Evolutionary conservation across 139 green algal species (phyloP).

Genomic region (Picochlorum sp.): DNA sequence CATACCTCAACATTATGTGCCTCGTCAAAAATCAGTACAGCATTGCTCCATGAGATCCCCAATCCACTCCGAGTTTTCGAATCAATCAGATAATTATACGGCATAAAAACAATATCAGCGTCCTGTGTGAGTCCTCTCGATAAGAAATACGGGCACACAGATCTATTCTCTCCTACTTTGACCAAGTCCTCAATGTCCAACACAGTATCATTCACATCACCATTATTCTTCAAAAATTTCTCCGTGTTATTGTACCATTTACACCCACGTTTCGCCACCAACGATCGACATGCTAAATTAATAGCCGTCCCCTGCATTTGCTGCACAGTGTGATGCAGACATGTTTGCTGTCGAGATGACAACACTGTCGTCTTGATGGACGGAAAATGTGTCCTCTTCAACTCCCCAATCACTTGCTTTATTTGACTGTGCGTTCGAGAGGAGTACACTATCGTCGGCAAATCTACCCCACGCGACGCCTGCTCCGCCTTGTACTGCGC

Average conservation of each 20-base stretch:
- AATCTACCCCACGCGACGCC: neutral
- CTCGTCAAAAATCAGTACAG: constrained; percentile 92
- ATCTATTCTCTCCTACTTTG: constrained; percentile 35
- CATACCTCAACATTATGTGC: constrained; percentile 86
- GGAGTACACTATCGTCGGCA: constrained; percentile 83
- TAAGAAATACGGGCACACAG: constrained; percentile 73
- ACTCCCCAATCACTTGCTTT: constrained; percentile 86
- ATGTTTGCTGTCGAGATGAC: constrained; percentile 80
- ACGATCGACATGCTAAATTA: constrained; percentile 68
- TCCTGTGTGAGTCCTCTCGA: constrained; percentile 45
- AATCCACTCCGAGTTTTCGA: constrained; percentile 48
- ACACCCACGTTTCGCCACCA: constrained; percentile 50
- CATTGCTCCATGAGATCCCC: constrained; percentile 54
- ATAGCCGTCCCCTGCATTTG: constrained; percentile 28
- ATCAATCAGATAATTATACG: constrained; percentile 89
- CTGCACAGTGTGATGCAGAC: constrained; percentile 48
- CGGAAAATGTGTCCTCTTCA: constrained; percentile 70
- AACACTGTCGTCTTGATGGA: constrained; percentile 61
- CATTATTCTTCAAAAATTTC: constrained; percentile 31
- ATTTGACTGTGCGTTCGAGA: constrained; percentile 92
- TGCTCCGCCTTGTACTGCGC: constrained; percentile 19
- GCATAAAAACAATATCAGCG: constrained; percentile 88
- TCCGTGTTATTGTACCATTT: constrained; percentile 45
- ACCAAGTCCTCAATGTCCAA: constrained; percentile 89
- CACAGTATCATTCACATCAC: constrained; percentile 25